These are phyloP conservation scores for Macrotyloma uniflorum DNA, from an alignment of 306 rosid genomes.

Conservation along the genomic window DNA sequence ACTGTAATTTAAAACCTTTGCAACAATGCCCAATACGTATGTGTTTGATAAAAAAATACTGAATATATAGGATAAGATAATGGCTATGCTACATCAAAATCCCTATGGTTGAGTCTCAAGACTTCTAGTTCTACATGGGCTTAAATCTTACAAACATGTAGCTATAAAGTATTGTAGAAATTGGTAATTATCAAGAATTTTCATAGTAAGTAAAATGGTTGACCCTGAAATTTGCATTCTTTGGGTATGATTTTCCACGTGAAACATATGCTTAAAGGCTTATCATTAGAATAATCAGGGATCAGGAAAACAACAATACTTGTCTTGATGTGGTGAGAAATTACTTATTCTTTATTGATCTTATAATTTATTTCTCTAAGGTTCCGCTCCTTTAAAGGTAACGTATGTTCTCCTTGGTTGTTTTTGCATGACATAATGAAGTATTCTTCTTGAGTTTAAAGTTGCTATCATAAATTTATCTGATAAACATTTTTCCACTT, in stretches of 20 bases:
- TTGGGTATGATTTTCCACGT: background rate
- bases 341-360: background rate
- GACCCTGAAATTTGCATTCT: background rate
- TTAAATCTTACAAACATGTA: background rate
- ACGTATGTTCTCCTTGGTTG: background rate
- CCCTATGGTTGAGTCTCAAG: background rate
- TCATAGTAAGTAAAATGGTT: background rate
- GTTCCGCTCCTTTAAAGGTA: background rate
- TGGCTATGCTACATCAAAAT: background rate
- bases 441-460: constrained; percentile 16
- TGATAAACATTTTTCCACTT: background rate
- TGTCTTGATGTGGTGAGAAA: background rate
- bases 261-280: constrained; percentile 10
- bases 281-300: background rate
- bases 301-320: background rate
- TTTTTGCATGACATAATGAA: background rate
- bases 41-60: background rate
- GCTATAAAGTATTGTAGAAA: background rate
- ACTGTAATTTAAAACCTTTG: background rate
- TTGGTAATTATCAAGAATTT: background rate
- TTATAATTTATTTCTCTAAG: background rate
- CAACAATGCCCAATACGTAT: background rate
- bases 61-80: background rate
- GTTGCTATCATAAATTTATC: background rate
- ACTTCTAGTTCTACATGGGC: background rate